These are phyloP conservation scores for Aspergillus pseudoterreus DNA, from an alignment of 2,329 filamentous ascomycete species.

Conservation along the genomic window DNA sequence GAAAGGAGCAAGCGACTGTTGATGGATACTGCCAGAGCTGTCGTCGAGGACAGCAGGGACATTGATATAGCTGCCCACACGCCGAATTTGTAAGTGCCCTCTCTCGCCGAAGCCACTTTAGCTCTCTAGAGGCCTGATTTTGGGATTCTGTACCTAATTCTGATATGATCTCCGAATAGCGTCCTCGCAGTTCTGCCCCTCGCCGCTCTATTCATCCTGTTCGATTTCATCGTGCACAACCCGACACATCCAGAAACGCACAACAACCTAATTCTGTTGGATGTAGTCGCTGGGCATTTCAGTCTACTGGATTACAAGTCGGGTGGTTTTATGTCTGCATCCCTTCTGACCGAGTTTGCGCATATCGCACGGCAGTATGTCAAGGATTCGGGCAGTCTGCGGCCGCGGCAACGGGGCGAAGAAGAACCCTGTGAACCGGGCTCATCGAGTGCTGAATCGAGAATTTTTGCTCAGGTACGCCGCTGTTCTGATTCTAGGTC, in stretches of 20 bases:
- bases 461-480: no score
- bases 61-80: constrained; percentile 32
- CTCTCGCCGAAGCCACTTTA: not conserved
- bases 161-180: constrained; percentile 4
- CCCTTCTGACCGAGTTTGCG: constrained; percentile 38
- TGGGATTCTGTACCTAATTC: no score
- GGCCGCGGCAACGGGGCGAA: no score
- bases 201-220: constrained; percentile 39
- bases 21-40: constrained; percentile 26
- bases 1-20: constrained; percentile 17
- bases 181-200: constrained; percentile 36
- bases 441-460: no score
- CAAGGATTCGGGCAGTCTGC: not conserved
- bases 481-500: no score
- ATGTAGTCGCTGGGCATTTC: constrained; percentile 43
- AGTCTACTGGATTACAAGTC: constrained; percentile 39
- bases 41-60: constrained; percentile 31
- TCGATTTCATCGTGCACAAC: constrained; percentile 41
- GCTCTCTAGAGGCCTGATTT: no score
- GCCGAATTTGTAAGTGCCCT: constrained; percentile 31
- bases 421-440: no score
- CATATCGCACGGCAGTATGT: constrained; percentile 44
- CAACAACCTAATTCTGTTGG: constrained; percentile 39
- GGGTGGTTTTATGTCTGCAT: constrained; percentile 33
- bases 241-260: constrained; percentile 32